Percentiles rank a stretch among this genome's conserved stretches.
phyloP scores from a whole-genome alignment of 495 filamentous ascomycete species.

The Parachaetomium inaequale region DNA sequence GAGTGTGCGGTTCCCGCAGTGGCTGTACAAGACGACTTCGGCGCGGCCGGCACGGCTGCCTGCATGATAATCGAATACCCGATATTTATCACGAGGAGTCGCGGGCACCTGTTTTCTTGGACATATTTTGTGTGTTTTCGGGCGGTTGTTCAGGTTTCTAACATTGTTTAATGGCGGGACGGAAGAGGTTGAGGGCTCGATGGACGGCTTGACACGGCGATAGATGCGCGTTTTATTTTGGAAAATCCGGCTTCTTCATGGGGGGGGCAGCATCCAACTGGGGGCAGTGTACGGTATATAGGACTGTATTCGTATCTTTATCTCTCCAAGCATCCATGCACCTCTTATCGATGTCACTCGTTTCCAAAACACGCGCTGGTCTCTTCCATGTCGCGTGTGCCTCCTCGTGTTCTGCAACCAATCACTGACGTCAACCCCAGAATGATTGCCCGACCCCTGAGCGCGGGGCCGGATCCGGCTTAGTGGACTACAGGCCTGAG shows the following conservation, averaged over 20 bases:
- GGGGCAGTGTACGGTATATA: too few relatives aligned
- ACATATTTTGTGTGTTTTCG: background rate
- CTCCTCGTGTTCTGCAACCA: background rate
- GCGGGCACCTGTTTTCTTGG: background rate
- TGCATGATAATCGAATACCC: conserved; percentile 2
- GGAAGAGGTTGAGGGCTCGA: background rate
- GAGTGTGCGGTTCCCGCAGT: conserved; percentile 50
- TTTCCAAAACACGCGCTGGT: too few relatives aligned
- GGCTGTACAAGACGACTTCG: conserved; percentile 45
- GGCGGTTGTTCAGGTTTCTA: background rate
- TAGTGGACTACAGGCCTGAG: background rate
- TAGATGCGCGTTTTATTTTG: background rate
- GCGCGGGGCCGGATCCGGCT: background rate
- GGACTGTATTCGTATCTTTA: background rate
- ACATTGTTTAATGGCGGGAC: background rate
- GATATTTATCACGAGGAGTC: background rate
- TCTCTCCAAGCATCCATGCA: too few relatives aligned
- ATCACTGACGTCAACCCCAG: background rate
- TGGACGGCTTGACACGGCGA: background rate
- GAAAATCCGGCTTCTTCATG: background rate
- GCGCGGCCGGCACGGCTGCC: conserved; percentile 17
- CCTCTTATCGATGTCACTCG: too few relatives aligned
- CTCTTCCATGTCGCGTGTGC: too few relatives aligned
- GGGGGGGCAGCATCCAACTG: background rate
- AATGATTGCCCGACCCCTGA: background rate